Conservation (phyloP, 202 grass and related monocot species). For the Carex arenaria region DNA sequence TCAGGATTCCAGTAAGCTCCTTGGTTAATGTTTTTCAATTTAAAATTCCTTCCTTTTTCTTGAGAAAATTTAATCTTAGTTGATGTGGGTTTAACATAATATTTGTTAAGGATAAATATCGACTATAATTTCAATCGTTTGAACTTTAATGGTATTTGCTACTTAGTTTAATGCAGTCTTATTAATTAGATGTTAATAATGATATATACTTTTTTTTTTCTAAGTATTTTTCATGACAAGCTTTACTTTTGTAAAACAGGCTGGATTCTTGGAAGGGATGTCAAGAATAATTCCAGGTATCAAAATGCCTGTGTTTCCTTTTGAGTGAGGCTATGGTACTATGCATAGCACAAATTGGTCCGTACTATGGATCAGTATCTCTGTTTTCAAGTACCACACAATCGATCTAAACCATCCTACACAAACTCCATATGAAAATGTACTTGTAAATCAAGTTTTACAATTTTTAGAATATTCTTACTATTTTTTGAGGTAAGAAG, state of each 20-base stretch:
- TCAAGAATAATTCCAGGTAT: constrained; percentile 82
- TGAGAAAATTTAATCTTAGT: not conserved
- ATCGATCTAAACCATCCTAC: no score
- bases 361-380: no score
- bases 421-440: no score
- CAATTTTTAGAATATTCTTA: no score
- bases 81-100: not conserved
- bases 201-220: not conserved
- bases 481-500: no score
- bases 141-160: not conserved
- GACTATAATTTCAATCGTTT: not conserved
- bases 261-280: constrained; percentile 92
- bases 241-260: constrained; percentile 45
- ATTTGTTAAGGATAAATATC: not conserved
- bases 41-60: not conserved
- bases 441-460: no score
- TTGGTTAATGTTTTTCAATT: not conserved
- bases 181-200: not conserved
- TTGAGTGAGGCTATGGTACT: no score
- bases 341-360: no score
- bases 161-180: not conserved
- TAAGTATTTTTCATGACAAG: not conserved
- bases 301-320: not conserved
- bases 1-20: constrained; percentile 75
- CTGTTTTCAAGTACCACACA: no score